Conservation (phyloP, 148 eudicot genomes). For the Cornus kousa region DNA sequence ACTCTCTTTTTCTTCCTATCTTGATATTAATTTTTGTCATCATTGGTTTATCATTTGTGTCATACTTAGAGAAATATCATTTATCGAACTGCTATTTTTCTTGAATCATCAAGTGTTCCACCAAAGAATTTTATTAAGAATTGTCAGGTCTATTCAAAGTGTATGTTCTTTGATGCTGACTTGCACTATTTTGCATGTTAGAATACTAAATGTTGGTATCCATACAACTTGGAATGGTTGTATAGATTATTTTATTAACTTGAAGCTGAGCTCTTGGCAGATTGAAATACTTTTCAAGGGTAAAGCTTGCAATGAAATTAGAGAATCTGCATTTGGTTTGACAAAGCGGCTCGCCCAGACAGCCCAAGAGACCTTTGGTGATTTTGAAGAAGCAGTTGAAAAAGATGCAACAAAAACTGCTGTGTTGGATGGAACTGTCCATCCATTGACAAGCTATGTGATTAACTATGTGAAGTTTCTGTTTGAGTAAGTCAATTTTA, state of each 20-base stretch:
- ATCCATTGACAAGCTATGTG: slow-evolving; percentile 98
- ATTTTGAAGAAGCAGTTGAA: slow-evolving; percentile 98
- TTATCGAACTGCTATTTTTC: not conserved
- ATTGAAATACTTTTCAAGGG: slow-evolving; percentile 77
- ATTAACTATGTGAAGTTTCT: slow-evolving; percentile 93
- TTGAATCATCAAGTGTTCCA: not conserved
- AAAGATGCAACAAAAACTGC: slow-evolving; percentile 96
- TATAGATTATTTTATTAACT: not conserved
- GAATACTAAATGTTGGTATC: not conserved
- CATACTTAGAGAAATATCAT: not conserved
- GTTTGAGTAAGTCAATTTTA: slow-evolving; percentile 69
- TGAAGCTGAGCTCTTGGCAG: slow-evolving; percentile 36
- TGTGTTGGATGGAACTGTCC: slow-evolving; percentile 92
- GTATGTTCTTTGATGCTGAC: not conserved
- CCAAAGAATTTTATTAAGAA: slow-evolving; percentile 5
- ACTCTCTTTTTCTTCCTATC: not conserved
- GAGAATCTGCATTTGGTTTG: slow-evolving; percentile 83
- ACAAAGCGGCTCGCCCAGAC: slow-evolving; percentile 94
- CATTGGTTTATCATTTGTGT: not conserved
- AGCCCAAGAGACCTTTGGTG: slow-evolving; percentile 91
- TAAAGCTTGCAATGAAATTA: slow-evolving; percentile 82
- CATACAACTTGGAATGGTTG: not conserved
- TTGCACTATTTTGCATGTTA: not conserved
- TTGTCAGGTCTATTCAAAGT: not conserved
- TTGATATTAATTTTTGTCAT: not conserved